phyloP scores from a whole-genome alignment of 1,139 yeast species.

The Saccharomycopsis hybrid region DNA sequence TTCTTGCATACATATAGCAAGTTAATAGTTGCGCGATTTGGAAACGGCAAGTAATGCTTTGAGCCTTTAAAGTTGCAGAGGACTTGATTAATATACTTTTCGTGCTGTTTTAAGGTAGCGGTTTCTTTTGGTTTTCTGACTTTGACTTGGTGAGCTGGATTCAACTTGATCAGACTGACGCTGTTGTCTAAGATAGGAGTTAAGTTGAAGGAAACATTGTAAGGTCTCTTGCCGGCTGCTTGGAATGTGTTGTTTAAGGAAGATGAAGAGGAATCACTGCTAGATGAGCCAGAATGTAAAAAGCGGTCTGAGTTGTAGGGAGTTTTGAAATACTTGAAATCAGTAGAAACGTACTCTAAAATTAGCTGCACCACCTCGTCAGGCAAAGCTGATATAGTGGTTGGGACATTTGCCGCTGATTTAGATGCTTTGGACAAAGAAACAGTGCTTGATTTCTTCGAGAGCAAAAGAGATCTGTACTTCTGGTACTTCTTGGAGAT shows the following conservation, averaged over 20 bases:
- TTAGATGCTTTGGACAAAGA: slow-evolving; percentile 2
- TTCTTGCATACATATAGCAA: slow-evolving; percentile 46
- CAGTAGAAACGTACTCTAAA: slow-evolving; percentile 12
- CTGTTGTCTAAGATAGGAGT: slow-evolving; percentile 2
- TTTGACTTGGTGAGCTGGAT: background rate
- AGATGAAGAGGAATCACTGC: background rate
- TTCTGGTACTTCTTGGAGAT: slow-evolving; percentile 18
- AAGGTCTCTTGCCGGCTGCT: background rate
- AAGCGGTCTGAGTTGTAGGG: slow-evolving; percentile 6
- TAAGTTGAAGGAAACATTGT: slow-evolving; percentile 10
- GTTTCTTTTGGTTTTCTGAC: slow-evolving; percentile 3
- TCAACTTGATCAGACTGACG: background rate
- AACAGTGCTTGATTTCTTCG: slow-evolving; percentile 6
- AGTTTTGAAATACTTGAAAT: slow-evolving; percentile 3
- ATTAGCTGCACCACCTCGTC: slow-evolving; percentile 18
- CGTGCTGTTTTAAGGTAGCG: background rate
- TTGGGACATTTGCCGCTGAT: background rate
- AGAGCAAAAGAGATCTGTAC: slow-evolving; percentile 14
- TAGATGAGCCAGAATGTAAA: background rate
- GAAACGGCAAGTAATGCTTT: slow-evolving; percentile 7
- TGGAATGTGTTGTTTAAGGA: background rate
- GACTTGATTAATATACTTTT: slow-evolving; percentile 14
- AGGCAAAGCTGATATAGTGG: slow-evolving; percentile 10
- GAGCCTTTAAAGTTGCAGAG: slow-evolving; percentile 16
- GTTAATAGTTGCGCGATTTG: slow-evolving; percentile 28